A percentile compares a stretch with the other conserved stretches of the same genome.
Conservation (phyloP, 805 yeast species). For the Zygotorulaspora sp. region DNA sequence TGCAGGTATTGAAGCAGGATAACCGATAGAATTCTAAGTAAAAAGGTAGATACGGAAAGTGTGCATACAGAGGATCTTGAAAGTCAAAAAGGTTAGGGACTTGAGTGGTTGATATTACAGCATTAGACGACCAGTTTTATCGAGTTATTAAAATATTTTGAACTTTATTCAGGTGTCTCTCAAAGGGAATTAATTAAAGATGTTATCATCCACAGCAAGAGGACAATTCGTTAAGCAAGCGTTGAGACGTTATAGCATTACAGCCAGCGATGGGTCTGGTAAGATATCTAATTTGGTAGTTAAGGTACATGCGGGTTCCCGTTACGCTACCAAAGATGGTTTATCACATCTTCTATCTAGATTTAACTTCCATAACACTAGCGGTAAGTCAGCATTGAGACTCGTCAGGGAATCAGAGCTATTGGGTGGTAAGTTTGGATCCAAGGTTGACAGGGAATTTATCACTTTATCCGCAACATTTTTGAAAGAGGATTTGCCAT, state of each 20-base stretch:
- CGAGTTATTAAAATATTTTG: too few species aligned
- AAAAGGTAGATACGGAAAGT: too few species aligned
- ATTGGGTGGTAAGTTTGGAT: conserved; percentile 74
- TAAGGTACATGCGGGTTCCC: conserved; percentile 82
- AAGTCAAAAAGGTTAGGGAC: too few species aligned
- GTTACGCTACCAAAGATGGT: conserved; percentile 67
- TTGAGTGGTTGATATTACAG: too few species aligned
- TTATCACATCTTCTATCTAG: conserved; percentile 79
- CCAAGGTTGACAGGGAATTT: conserved; percentile 77
- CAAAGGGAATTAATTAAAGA: not conserved
- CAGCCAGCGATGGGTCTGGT: conserved; percentile 56
- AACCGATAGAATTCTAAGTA: conserved; percentile 1
- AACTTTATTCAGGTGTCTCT: not conserved
- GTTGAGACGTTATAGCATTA: conserved; percentile 40
- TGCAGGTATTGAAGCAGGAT: not conserved
- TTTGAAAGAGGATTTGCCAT: conserved; percentile 84
- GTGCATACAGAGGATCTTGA: too few species aligned
- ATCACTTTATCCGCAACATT: conserved; percentile 76
- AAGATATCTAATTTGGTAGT: conserved; percentile 73
- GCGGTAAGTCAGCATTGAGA: conserved; percentile 81
- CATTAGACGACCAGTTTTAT: too few species aligned
- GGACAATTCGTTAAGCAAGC: conserved; percentile 25
- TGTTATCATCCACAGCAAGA: conserved; percentile 22
- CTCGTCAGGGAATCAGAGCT: conserved; percentile 92
- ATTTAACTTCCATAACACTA: conserved; percentile 79